A percentile compares a stretch with the other conserved stretches of the same genome.
phyloP scores from a whole-genome alignment of 306 rosid genomes.

The Pyrus communis region DNA sequence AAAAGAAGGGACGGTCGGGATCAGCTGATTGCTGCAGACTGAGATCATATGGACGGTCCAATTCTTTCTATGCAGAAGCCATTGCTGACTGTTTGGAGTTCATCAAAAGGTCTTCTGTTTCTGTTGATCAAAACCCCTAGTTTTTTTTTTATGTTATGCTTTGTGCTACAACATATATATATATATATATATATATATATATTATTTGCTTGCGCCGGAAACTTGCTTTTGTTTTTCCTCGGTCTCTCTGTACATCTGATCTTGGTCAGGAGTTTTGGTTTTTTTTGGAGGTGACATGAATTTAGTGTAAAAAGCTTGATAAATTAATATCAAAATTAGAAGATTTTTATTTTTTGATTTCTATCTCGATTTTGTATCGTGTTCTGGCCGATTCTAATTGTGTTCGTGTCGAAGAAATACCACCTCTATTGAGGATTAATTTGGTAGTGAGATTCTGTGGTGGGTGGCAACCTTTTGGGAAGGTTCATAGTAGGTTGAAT shows the following conservation, averaged over 20 bases:
- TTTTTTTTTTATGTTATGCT: not conserved
- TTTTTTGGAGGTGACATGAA: not conserved
- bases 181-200: not conserved
- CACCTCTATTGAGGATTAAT: not conserved
- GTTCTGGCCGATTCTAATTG: not conserved
- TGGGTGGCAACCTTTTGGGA: conserved; percentile 4
- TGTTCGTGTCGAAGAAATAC: not conserved
- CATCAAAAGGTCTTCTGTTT: conserved; percentile 64
- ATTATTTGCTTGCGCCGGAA: not conserved
- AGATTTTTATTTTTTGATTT: no score
- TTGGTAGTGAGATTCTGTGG: not conserved
- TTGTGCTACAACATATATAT: not conserved
- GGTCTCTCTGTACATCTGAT: not conserved
- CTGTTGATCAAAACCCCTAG: conserved; percentile 34
- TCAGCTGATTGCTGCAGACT: conserved; percentile 11
- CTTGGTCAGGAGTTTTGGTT: not conserved
- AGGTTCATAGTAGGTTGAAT: conserved; percentile 21
- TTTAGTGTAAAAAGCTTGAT: not conserved
- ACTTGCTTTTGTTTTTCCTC: not conserved
- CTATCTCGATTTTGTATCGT: not conserved
- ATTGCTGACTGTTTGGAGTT: conserved; percentile 90
- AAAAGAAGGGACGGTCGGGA: conserved; percentile 2
- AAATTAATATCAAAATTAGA: not conserved
- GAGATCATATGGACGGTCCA: conserved; percentile 47
- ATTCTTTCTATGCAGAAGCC: conserved; percentile 89